Evolutionary conservation across 345 rosid genomes (phyloP), one percentile per base, ranked within the genome.

Genomic region (Combretum micranthum): DNA sequence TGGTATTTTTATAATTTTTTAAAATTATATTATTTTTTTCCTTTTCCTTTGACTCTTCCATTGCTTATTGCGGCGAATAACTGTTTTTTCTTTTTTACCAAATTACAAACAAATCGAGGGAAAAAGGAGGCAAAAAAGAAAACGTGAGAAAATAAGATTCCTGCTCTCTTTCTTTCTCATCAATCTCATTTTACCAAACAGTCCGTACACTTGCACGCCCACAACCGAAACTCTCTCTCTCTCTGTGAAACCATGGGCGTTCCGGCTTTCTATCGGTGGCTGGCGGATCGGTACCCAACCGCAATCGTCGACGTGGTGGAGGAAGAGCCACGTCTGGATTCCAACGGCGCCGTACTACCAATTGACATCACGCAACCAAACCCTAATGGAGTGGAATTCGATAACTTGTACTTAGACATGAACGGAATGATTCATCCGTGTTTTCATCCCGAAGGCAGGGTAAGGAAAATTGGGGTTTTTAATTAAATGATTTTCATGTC

Each of bases 391-490:
- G 42, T 77, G 25, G 99, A 90, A 70, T 94, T 77, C 47, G 97
- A 94, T 63, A 90, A 94, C 65, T 46, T 94, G 72, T 94, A 94
- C 56, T 74, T 94, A 45, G 99, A 94, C 63, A 90, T 94, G 93
- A 94, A 94, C 50, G 95, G 95, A 14, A 87, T 94, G 50, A 83
- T 90, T 60, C 97, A 90, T 56, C 99, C 99, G 50, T 87, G 99
- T 72, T 94, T 94, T 59, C 99, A 90, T 44, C 99, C 99, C 21
- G 99, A 94, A 8, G 96, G 96, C 57, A 90, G 72, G 97, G 99
- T 87, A 66, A 15, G 61, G 51, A 32, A 32, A 32, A 32, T 32
- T 9, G 39, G 9, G n/a, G n/a, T n/a, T n/a, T 32, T 32, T 32
- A 32, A 32, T 1, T 11, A 4, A 32, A 32, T 32, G 10, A 32